Evolutionary conservation across 2,329 filamentous ascomycete genomes (phyloP), one percentile per base, ranked within the genome.

Genomic region (Sclerotinia glacialis): DNA sequence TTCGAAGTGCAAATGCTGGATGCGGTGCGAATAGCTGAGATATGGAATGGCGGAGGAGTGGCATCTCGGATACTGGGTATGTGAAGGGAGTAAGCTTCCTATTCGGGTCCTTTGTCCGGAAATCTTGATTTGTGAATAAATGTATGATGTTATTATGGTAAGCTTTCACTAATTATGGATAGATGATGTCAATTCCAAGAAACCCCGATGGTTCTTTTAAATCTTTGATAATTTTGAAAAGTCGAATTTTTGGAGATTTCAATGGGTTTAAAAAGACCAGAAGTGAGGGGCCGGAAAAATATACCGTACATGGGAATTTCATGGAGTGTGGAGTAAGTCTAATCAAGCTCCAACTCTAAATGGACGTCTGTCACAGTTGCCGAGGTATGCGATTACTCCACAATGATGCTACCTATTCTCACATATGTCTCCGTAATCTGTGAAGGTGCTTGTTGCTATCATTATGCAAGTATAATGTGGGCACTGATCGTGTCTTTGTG

Each of bases 21-120:
- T 66, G 71, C 62, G 72, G 44, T 6, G 71, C 69, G 28, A 70
- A 71, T 55, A 70, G 68, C 23, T 69, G 69, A 28, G 70, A 68
- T 56, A 69, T 62, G n/a, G 69, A 71, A 23, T 67, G 67, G 55
- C 69, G 67, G 58, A 68, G 47, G n/a, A 40, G 21, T 26, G 46
- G 60, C 55, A 42, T 49, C 47, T 31, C 49, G 37, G 42, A 42
- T 53, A 37, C 34, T 37, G 14, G 37, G 37, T 40, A 37, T 18
- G 18, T 7, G 23, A 40, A 40, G 37, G 37, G 37, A 34, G 40
- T 37, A 47, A 56, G 21, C 26, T 55, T 55, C 61, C 26, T 64
- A n/a, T 28, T 34, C 18, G 23, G 34, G 31, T 23, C 42, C 47
- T 63, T 63, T 54, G 34, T 63, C 7, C 26, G 16, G 47, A 34